These are phyloP conservation scores for Phaeophleospora eucalypticola DNA, from an alignment of 2,329 filamentous ascomycete species.

Conservation along the genomic window DNA sequence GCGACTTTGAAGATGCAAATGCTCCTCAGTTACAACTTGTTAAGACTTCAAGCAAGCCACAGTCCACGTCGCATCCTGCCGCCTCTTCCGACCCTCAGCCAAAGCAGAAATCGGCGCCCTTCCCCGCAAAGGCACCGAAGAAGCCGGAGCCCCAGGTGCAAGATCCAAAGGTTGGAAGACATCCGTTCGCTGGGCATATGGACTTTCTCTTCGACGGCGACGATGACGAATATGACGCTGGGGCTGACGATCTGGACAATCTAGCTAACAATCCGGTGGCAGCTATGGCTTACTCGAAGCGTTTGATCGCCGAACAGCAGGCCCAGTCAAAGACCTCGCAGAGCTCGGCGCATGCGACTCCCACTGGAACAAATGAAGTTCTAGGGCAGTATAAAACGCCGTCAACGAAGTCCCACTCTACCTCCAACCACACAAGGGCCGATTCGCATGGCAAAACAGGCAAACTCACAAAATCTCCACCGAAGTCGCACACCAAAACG, in stretches of 20 bases:
- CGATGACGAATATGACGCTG: slow-evolving; percentile 34
- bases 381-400: not conserved
- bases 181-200: slow-evolving; percentile 34
- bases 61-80: slow-evolving; percentile 1
- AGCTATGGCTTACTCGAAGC: slow-evolving; percentile 34
- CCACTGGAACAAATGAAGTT: not conserved
- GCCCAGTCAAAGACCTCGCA: not conserved
- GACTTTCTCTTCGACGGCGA: slow-evolving; percentile 32
- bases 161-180: slow-evolving; percentile 20
- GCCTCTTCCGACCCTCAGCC: slow-evolving; percentile 1
- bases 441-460: not conserved
- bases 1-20: slow-evolving; percentile 48
- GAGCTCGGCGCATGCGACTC: not conserved
- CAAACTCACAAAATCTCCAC: slow-evolving; percentile 2
- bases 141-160: not conserved
- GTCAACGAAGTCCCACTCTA: not conserved
- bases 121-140: slow-evolving; percentile 6
- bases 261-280: slow-evolving; percentile 33
- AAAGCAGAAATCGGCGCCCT: not conserved
- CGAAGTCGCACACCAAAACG: not conserved
- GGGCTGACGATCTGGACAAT: slow-evolving; percentile 31
- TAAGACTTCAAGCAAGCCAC: slow-evolving; percentile 16
- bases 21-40: not conserved
- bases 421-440: not conserved
- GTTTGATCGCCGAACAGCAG: slow-evolving; percentile 28